A percentile compares a stretch with the other conserved stretches of the same genome.
Conservation (phyloP, 225 moss, liverwort and hornwort species). For the Sphagnum tenellum region DNA sequence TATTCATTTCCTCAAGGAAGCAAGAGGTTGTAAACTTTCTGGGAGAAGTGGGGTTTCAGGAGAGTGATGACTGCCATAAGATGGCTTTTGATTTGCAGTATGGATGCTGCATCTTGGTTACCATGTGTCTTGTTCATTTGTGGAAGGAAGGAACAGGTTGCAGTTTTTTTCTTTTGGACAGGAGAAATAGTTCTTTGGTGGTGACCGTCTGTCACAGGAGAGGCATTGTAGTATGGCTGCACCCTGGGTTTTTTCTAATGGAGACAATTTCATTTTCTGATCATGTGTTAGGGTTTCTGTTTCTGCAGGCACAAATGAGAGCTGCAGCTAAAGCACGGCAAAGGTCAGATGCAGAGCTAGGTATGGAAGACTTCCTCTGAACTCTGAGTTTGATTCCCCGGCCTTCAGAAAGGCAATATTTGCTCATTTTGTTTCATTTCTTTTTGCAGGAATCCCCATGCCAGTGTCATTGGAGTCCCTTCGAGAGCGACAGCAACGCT, state of each 20-base stretch:
- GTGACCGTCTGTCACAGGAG: too few species aligned
- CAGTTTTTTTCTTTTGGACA: too few species aligned
- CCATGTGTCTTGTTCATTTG: too few species aligned
- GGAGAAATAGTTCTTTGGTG: too few species aligned
- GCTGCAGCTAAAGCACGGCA: conserved; percentile 7
- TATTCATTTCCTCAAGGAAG: too few species aligned
- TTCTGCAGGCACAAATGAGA: conserved; percentile 5
- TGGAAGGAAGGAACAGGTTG: background rate
- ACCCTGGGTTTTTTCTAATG: background rate
- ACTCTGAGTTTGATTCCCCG: background rate
- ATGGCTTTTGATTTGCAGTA: too few species aligned
- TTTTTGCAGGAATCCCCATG: conserved; percentile 1
- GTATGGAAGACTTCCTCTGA: background rate
- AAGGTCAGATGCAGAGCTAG: conserved; percentile 1
- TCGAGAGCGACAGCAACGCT: conserved; percentile 4
- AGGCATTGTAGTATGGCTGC: background rate
- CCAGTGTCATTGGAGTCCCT: conserved; percentile 1
- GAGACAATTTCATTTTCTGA: background rate
- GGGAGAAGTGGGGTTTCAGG: too few species aligned
- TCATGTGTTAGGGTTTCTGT: background rate
- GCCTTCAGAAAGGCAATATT: background rate
- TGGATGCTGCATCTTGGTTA: too few species aligned
- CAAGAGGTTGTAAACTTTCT: too few species aligned
- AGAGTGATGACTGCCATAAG: too few species aligned
- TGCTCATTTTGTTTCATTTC: background rate